A percentile compares a stretch with the other conserved stretches of the same genome.
phyloP scores from a whole-genome alignment of 169 alveolate species.

The Plasmodium fragile region DNA sequence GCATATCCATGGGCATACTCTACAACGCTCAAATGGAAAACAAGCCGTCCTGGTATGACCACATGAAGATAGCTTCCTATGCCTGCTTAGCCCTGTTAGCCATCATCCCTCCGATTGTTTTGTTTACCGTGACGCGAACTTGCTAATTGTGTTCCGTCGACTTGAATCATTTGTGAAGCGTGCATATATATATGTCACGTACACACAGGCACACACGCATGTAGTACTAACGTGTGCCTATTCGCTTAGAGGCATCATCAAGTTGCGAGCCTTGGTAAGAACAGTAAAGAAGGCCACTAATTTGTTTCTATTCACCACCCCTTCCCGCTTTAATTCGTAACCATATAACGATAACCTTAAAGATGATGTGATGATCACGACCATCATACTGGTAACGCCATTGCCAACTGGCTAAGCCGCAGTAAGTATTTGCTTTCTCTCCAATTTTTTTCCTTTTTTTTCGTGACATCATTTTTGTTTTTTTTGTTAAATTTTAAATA shows the following conservation, averaged over 20 bases:
- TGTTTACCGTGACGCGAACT: conserved; percentile 38
- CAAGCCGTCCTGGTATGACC: conserved; percentile 85
- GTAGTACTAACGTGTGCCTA: background rate
- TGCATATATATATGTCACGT: background rate
- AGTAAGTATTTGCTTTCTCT: conserved; percentile 4
- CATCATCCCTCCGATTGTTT: conserved; percentile 42
- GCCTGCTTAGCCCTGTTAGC: conserved; percentile 32
- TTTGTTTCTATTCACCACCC: conserved; percentile 8
- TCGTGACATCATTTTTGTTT: conserved; percentile 12
- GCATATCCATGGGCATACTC: conserved; percentile 83
- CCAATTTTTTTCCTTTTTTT: conserved; percentile 18
- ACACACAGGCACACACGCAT: background rate
- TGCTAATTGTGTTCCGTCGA: conserved; percentile 9
- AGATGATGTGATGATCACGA: background rate
- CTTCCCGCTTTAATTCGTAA: background rate
- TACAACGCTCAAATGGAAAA: conserved; percentile 81
- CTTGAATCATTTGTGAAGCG: background rate
- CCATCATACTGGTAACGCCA: background rate
- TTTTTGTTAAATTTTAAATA: conserved; percentile 52
- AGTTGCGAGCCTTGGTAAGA: background rate
- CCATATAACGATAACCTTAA: background rate
- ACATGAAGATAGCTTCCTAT: conserved; percentile 64
- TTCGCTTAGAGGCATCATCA: background rate
- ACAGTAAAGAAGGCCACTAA: background rate
- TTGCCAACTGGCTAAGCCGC: conserved; percentile 7